These are phyloP conservation scores for Pyrenula aspistea DNA, from an alignment of 495 filamentous ascomycete species.

Conservation along the genomic window DNA sequence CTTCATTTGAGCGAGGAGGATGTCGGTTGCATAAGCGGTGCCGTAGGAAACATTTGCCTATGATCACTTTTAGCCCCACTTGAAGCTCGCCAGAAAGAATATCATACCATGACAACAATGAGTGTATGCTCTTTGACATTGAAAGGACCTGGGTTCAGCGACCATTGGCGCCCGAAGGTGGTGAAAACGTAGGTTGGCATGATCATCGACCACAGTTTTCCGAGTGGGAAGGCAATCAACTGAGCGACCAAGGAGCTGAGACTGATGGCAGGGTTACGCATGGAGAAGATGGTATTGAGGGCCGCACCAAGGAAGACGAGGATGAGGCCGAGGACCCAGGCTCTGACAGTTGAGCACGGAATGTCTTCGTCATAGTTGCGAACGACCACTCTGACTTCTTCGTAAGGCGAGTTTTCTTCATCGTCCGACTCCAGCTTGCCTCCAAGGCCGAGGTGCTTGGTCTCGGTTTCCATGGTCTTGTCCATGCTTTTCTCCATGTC, in stretches of 20 bases:
- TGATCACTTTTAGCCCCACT: not conserved
- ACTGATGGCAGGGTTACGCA: constrained; percentile 46
- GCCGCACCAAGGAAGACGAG: constrained; percentile 53
- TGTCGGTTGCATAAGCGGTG: constrained; percentile 58
- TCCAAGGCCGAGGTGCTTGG: constrained; percentile 41
- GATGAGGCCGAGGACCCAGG: constrained; percentile 59
- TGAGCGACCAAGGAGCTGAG: constrained; percentile 59
- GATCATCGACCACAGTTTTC: constrained; percentile 43
- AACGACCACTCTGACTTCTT: constrained; percentile 39
- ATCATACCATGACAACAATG: constrained; percentile 56
- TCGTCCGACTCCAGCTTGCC: not conserved
- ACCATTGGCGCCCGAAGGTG: constrained; percentile 40
- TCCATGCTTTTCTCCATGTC: constrained; percentile 29
- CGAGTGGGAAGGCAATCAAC: constrained; percentile 58
- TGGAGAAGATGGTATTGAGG: constrained; percentile 59
- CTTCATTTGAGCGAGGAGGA: constrained; percentile 52
- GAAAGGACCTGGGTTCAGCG: constrained; percentile 61
- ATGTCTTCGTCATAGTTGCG: constrained; percentile 51
- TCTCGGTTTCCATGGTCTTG: constrained; percentile 21
- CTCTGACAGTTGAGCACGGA: constrained; percentile 55
- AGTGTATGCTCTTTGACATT: constrained; percentile 73
- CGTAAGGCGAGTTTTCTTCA: constrained; percentile 54
- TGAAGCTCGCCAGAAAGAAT: no score
- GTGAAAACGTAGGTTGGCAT: constrained; percentile 41
- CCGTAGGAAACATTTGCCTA: constrained; percentile 44